Percentiles rank a stretch among this genome's conserved stretches.
phyloP scores from a whole-genome alignment of 1,284 basidiomycete species.

The Mrakiaceae sp. region DNA sequence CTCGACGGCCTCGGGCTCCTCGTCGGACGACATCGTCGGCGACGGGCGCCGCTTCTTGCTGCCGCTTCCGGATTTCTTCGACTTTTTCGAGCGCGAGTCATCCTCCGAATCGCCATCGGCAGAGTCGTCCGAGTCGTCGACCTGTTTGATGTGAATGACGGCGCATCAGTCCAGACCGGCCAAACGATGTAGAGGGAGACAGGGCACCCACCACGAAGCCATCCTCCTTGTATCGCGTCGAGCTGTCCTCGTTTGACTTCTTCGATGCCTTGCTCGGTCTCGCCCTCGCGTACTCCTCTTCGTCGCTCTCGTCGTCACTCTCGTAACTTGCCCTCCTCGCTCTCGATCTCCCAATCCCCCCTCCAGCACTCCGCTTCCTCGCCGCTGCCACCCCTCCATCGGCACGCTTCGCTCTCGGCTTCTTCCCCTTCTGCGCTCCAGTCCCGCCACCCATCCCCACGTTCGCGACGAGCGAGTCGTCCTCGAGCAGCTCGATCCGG shows the following conservation, averaged over 20 bases:
- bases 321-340: constrained; percentile 31
- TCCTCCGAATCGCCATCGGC: background rate
- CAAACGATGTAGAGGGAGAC: background rate
- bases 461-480: constrained; percentile 42
- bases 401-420: constrained; percentile 23
- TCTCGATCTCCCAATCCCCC: background rate
- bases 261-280: constrained; percentile 19
- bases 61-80: background rate
- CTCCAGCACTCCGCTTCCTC: background rate
- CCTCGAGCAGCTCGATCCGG: constrained; percentile 55
- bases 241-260: background rate
- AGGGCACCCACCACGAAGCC: constrained; percentile 62
- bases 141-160: background rate
- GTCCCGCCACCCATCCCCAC: constrained; percentile 45
- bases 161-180: background rate
- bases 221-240: constrained; percentile 58
- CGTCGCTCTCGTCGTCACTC: constrained; percentile 14
- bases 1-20: constrained; percentile 42
- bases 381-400: background rate
- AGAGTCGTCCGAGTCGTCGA: background rate
- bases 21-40: constrained; percentile 11
- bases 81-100: background rate
- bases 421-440: constrained; percentile 39
- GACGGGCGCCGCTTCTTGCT: constrained; percentile 3
- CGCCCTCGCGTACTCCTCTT: constrained; percentile 16